phyloP scores from a whole-genome alignment of 352 stramenopile genomes.

The Pythium pyrilobum region DNA sequence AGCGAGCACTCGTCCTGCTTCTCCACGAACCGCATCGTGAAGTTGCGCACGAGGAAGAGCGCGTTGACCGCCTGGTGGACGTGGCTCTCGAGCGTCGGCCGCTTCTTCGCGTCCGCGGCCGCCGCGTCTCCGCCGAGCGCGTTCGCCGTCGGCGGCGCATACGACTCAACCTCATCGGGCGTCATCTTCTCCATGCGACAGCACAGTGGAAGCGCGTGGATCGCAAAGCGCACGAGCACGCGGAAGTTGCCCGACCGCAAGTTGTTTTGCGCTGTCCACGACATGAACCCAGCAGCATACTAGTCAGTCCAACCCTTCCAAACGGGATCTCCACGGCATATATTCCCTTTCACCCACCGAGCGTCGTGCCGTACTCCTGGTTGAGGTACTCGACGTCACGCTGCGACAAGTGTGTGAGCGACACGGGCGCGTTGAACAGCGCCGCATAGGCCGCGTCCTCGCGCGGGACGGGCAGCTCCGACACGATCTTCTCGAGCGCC shows the following conservation, averaged over 20 bases:
- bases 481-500: slow-evolving; percentile 75
- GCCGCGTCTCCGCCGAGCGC: not conserved
- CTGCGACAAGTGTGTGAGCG: slow-evolving; percentile 52
- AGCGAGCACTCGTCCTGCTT: slow-evolving; percentile 57
- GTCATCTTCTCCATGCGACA: slow-evolving; percentile 54
- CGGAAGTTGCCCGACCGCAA: slow-evolving; percentile 70
- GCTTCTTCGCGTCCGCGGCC: slow-evolving; percentile 23
- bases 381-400: slow-evolving; percentile 53
- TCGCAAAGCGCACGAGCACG: slow-evolving; percentile 56
- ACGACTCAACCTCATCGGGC: slow-evolving; percentile 36
- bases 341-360: slow-evolving; percentile 40
- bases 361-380: slow-evolving; percentile 48
- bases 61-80: slow-evolving; percentile 57
- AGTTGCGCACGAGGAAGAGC: slow-evolving; percentile 69
- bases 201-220: slow-evolving; percentile 48
- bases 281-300: not conserved
- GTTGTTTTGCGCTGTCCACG: slow-evolving; percentile 49
- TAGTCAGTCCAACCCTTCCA: not conserved
- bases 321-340: too few relatives aligned
- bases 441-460: slow-evolving; percentile 51
- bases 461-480: slow-evolving; percentile 32
- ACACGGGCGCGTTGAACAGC: slow-evolving; percentile 32
- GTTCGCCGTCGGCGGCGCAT: slow-evolving; percentile 19
- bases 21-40: slow-evolving; percentile 68
- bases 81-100: slow-evolving; percentile 33